A percentile compares a stretch with the other conserved stretches of the same genome.
These are phyloP conservation scores for Catenaria anguillulae DNA, from an alignment of 371 early-diverging fungal genomes.

Conservation along the genomic window DNA sequence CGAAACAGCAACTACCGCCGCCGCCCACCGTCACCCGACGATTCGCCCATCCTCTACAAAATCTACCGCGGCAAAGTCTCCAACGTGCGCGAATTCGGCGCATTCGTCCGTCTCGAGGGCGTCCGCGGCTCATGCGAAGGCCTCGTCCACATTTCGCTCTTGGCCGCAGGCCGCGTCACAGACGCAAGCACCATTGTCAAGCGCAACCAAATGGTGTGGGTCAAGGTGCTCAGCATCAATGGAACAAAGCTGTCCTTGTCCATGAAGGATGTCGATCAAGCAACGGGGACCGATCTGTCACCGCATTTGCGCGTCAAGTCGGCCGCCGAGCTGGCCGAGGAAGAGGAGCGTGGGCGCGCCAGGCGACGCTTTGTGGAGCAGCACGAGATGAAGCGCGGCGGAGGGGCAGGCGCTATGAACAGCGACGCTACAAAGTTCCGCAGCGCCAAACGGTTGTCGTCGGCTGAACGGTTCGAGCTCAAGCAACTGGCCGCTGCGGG, in stretches of 20 bases:
- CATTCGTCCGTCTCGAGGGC: slow-evolving; percentile 73
- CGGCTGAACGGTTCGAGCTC: slow-evolving; percentile 92
- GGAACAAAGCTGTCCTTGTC: slow-evolving; percentile 67
- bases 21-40: slow-evolving; percentile 32
- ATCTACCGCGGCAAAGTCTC: slow-evolving; percentile 70
- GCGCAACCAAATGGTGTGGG: slow-evolving; percentile 62
- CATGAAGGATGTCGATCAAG: slow-evolving; percentile 90
- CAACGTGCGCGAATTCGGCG: slow-evolving; percentile 78
- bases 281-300: slow-evolving; percentile 67
- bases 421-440: slow-evolving; percentile 33
- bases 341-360: slow-evolving; percentile 33
- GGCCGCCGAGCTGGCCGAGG: slow-evolving; percentile 43
- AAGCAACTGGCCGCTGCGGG: slow-evolving; percentile 93
- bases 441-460: slow-evolving; percentile 71
- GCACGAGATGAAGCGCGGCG: slow-evolving; percentile 25
- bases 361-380: slow-evolving; percentile 39
- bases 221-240: slow-evolving; percentile 80
- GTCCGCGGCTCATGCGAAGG: slow-evolving; percentile 57
- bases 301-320: slow-evolving; percentile 43
- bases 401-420: slow-evolving; percentile 26
- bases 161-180: slow-evolving; percentile 51
- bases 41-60: slow-evolving; percentile 69
- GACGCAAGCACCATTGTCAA: slow-evolving; percentile 68
- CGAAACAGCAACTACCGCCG: too few species aligned
- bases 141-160: slow-evolving; percentile 67